A percentile compares a stretch with the other conserved stretches of the same genome.
Evolutionary conservation across 2,329 filamentous ascomycete genomes (phyloP).

Genomic region (Didymosphaeria variabile): DNA sequence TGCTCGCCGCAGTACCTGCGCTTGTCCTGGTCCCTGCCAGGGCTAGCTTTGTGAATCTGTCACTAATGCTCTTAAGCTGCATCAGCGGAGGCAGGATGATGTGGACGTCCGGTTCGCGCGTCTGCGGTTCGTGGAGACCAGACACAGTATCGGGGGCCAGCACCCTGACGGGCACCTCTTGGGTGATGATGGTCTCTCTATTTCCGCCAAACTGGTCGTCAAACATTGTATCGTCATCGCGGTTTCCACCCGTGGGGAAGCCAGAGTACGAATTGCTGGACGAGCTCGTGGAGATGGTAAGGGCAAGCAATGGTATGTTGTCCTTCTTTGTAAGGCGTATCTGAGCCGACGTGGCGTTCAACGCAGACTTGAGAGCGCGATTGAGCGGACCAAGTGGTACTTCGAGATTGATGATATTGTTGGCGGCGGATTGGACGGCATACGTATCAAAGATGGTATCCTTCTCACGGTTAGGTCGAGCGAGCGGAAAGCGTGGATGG

Average conservation of each 20-base stretch:
- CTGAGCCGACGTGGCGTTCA: slow-evolving; percentile 80
- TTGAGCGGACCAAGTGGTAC: slow-evolving; percentile 88
- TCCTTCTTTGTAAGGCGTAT: slow-evolving; percentile 94
- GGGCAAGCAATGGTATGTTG: slow-evolving; percentile 81
- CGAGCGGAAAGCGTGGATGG: slow-evolving; percentile 30
- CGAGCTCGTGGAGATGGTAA: slow-evolving; percentile 84
- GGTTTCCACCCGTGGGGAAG: slow-evolving; percentile 39
- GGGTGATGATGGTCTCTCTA: slow-evolving; percentile 90
- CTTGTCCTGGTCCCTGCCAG: slow-evolving; percentile 49
- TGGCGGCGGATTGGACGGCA: slow-evolving; percentile 83
- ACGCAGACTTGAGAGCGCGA: slow-evolving; percentile 88
- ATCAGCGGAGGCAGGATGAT: slow-evolving; percentile 87
- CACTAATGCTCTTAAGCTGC: slow-evolving; percentile 92
- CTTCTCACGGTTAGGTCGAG: slow-evolving; percentile 53
- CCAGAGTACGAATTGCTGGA: slow-evolving; percentile 59
- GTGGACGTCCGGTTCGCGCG: slow-evolving; percentile 91
- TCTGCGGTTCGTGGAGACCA: slow-evolving; percentile 90
- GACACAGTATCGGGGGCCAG: slow-evolving; percentile 85
- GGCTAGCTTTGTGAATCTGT: slow-evolving; percentile 89
- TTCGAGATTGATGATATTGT: slow-evolving; percentile 96
- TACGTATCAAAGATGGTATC: slow-evolving; percentile 92
- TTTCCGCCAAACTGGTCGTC: slow-evolving; percentile 60
- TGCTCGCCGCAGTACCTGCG: slow-evolving; percentile 35
- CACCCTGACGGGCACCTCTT: slow-evolving; percentile 95
- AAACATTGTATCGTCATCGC: slow-evolving; percentile 38